phyloP scores from a whole-genome alignment of 2,329 filamentous ascomycete species.

The Xylariaceae sp. region DNA sequence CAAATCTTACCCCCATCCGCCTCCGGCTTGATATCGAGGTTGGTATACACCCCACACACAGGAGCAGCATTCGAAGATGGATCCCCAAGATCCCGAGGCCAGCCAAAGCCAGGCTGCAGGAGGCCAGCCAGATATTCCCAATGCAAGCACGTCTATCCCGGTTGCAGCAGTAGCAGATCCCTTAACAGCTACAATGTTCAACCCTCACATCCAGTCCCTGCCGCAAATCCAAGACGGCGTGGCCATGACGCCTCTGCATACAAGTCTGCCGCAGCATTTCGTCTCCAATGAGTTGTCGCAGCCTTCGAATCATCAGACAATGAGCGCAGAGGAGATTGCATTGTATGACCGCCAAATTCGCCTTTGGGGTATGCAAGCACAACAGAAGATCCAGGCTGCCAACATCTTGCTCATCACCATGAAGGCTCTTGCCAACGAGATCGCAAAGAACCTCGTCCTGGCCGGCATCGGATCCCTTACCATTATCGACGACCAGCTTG shows the following conservation, averaged over 20 bases:
- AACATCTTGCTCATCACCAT: slow-evolving; percentile 86
- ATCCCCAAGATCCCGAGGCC: slow-evolving; percentile 3
- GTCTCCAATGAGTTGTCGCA: slow-evolving; percentile 9
- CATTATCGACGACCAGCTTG: slow-evolving; percentile 70
- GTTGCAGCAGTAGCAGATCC: slow-evolving; percentile 10
- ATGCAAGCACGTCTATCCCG: slow-evolving; percentile 9
- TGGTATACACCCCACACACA: too few species aligned
- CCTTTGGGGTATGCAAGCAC: slow-evolving; percentile 92
- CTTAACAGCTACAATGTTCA: slow-evolving; percentile 7
- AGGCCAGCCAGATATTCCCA: slow-evolving; percentile 2
- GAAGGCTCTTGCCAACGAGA: slow-evolving; percentile 83
- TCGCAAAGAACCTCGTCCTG: slow-evolving; percentile 94
- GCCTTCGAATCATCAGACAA: slow-evolving; percentile 21
- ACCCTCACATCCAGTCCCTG: slow-evolving; percentile 13
- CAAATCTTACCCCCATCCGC: too few species aligned
- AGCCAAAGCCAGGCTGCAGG: slow-evolving; percentile 3
- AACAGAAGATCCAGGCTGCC: slow-evolving; percentile 84
- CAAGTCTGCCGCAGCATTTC: slow-evolving; percentile 11
- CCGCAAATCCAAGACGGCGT: slow-evolving; percentile 18
- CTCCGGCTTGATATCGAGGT: too few species aligned
- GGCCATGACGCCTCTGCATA: slow-evolving; percentile 16
- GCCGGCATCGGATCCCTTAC: slow-evolving; percentile 89
- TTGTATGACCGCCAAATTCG: slow-evolving; percentile 97
- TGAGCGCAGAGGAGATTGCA: slow-evolving; percentile 74
- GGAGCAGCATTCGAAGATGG: slow-evolving; percentile 5